Evolutionary conservation across 2,329 filamentous ascomycete species (phyloP), one percentile per base, ranked within the genome.

Genomic region (Chrysoporthe deuterocubensis): DNA sequence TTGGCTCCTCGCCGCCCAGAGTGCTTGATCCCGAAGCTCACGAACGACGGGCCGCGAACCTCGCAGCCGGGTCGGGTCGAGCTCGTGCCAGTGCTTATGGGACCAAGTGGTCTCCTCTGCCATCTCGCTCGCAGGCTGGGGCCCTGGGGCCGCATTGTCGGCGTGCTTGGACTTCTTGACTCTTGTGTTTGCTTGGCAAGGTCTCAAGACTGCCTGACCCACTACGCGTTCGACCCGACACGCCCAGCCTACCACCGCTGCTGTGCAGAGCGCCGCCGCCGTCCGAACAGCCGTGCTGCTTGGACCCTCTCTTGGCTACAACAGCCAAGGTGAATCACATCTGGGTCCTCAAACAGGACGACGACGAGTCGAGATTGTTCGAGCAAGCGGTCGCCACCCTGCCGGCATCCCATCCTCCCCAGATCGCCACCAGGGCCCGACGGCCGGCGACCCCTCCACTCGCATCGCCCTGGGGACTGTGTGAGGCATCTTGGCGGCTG

Each of bases 171-270:
- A 56, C 42, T 40, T 62, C 57, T 54, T 44, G 59, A 60, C 59
- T 42, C 56, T 46, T 46, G 43, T 65, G 59, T 66, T 48, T 64
- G 67, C 78, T 79, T 79, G 77, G 77, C 78, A 74, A 58, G 71
- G 78, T 79, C 74, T 78, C 77, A 78, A 75, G 72, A 75, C 62
- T 75, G 75, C 75, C 71, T 75, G 74, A 76, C 73, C 74, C 75
- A 72, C 73, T 58, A 66, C 69, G 58, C 61, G 50, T 16, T 48
- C 59, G n/a, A 61, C 21, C 16, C 68, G 70, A 72, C 69, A 71
- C 70, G 69, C 70, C 70, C 72, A 71, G 74, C 72, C 73, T 71
- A 72, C 69, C 64, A 62, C 26, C 26, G 26, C 26, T 54, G 18
- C 56, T 64, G 66, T 70, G 37, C 62, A 62, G 3, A 32, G 42